Conservation (phyloP, 176 grass and related monocot species). For the Miscanthus lutarioriparius region DNA sequence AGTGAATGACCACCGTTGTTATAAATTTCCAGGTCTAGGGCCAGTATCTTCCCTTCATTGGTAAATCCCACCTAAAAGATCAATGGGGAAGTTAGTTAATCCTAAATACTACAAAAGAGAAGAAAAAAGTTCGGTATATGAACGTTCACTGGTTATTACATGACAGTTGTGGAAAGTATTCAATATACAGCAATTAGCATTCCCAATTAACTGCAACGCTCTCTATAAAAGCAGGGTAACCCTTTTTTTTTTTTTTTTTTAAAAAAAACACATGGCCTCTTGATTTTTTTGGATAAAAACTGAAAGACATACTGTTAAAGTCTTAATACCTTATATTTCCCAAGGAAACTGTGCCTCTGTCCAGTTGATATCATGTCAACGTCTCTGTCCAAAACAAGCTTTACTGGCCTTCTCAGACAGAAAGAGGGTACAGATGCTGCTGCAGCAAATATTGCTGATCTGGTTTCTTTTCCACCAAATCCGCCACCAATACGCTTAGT, state of each 20-base stretch:
- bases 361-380: slow-evolving; percentile 89
- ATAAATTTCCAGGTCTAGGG: slow-evolving; percentile 80
- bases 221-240: not conserved
- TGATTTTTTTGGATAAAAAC: slow-evolving; percentile 10
- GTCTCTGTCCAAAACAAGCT: slow-evolving; percentile 89
- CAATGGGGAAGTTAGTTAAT: slow-evolving; percentile 1
- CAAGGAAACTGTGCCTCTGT: slow-evolving; percentile 92
- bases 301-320: not conserved
- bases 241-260: not conserved
- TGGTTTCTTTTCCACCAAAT: slow-evolving; percentile 98
- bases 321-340: slow-evolving; percentile 81
- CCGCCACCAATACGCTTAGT: slow-evolving; percentile 94
- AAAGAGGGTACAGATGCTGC: slow-evolving; percentile 76
- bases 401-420: slow-evolving; percentile 69
- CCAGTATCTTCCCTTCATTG: slow-evolving; percentile 80
- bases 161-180: slow-evolving; percentile 4
- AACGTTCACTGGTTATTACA: slow-evolving; percentile 17
- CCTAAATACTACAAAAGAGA: not conserved
- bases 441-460: slow-evolving; percentile 74
- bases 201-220: not conserved
- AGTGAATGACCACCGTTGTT: slow-evolving; percentile 86
- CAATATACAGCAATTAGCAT: not conserved
- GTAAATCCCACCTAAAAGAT: slow-evolving; percentile 82
- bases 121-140: not conserved
- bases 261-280: not conserved